Evolutionary conservation across 2,329 filamentous ascomycete species (phyloP), one percentile per base, ranked within the genome.

Genomic region (Didymella keratinophila): DNA sequence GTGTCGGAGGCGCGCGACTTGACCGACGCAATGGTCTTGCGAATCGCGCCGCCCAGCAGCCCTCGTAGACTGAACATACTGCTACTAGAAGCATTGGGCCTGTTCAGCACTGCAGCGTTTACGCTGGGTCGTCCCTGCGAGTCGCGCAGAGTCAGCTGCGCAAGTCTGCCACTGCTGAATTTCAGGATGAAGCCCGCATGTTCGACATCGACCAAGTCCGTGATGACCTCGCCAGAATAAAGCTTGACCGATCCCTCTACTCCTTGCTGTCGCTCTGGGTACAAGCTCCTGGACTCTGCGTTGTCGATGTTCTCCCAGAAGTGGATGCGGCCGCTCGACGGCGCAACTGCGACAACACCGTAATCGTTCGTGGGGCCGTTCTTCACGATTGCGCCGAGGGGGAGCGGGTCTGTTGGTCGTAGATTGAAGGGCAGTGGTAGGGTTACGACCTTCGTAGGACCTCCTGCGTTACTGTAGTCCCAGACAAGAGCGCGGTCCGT

Each of bases 231-330:
- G 44, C 91, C 89, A 0, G 89, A 90, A 52, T 89, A 87, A 78
- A 97, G 68, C 61, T 90, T 89, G 61, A 97, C 87, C 2, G 81
- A 81, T 44, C 91, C 87, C 70, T 96, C 92, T 16, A 96, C 86
- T 16, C 91, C 91, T 64, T 88, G 89, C 64, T 90, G 88, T 70
- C 91, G 90, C 73, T 96, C 90, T 64, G 90, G 89, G 70, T 94
- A 91, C 39, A 96, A 86, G 62, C 91, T 91, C 54, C 96, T 84
- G 0, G 92, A 92, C 37, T 93, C 91, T 10, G 92, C 93, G 75
- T 88, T 93, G 55, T 94, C 93, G 63, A 98, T 91, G 37, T 92
- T 96, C 75, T 98, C 95, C 93, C 95, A 98, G 76, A 95, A 98
- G 43, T 92, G 89, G 51, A 98, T 87, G 76, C 89, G 93, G 51